Percentiles rank a stretch among this genome's conserved stretches.
phyloP scores from a whole-genome alignment of 495 filamentous ascomycete genomes.

The Lophiotrema nucula region DNA sequence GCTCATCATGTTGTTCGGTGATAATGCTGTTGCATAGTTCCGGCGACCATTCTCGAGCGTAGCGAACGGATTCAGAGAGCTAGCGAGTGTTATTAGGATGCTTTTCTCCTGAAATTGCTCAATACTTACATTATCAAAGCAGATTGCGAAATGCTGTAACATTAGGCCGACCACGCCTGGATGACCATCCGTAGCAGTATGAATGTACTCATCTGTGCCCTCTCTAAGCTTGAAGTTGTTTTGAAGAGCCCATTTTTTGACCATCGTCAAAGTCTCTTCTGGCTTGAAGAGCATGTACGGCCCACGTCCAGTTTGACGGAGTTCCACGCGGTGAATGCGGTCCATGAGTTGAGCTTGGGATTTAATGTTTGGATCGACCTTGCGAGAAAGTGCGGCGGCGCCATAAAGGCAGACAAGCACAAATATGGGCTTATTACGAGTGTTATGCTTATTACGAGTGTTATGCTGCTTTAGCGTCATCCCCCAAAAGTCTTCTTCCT shows the following conservation, averaged over 20 bases:
- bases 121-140: background rate
- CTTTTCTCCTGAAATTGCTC: no score
- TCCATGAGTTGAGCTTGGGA: background rate
- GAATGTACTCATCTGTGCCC: background rate
- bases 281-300: background rate
- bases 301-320: background rate
- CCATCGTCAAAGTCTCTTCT: background rate
- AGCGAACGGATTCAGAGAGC: no score
- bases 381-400: background rate
- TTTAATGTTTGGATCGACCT: background rate
- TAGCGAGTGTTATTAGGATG: no score
- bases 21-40: background rate
- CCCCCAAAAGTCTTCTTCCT: background rate
- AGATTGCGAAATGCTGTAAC: background rate
- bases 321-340: background rate
- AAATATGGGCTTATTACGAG: background rate
- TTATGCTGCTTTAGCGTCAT: background rate
- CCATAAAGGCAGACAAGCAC: background rate
- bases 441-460: background rate
- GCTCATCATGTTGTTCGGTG: background rate
- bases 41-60: background rate
- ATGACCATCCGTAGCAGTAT: constrained; percentile 14
- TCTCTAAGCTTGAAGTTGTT: constrained; percentile 2
- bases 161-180: constrained; percentile 10
- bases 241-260: background rate